Base-by-base conservation (phyloP, 805 yeast genomes). In the Cyberlindnera bimundalis region DNA sequence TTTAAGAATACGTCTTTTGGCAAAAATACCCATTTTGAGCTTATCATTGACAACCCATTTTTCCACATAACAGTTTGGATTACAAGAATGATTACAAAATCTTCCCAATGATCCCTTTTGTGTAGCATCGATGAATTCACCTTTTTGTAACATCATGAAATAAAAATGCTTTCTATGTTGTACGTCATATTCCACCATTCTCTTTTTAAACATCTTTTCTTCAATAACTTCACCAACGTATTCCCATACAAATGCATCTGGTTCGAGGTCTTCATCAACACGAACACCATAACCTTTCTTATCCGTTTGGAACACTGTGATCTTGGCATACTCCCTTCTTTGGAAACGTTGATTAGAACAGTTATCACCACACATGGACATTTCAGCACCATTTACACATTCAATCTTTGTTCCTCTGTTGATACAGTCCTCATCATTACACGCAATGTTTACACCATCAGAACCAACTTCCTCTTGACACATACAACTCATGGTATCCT, bases 11-110 rank as follows among this genome's bases (percentile, higher is more conserved):
- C 70, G 63, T 48, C 96, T 70, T 51, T 84, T 84, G 37, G 97
- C 86, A 60, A 91, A 93, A 18, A 91, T 84, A 21, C 98, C 99
- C 98, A 93, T 93, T 50, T 88, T 74, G 42, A 88, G 70, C 59
- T 87, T 84, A 45, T 84, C 86, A 21, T 89, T 89, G 12, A 91
- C 98, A 14, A 90, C 93, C 99, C 99, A 91, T 67, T 91, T 91
- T 62, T 91, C 96, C 31, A 91, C 96, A 54, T 77, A 87, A 17
- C 96, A 91, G 61, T 93, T 93, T 11, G 99, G 99, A 55, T 78
- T 81, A 62, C 99, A 91, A 16, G 96, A 87, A 64, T 91, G 99
- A 63, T 91, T 91, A 59, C 93, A 84, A 65, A 90, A 93, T 42
- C 99, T 72, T 2, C 96, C 96, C 41, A 91, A 64, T 15, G 88